Evolutionary conservation across 192 early-diverging fungal genomes (phyloP).

Genomic region (Thoreauomyces humboldtii): DNA sequence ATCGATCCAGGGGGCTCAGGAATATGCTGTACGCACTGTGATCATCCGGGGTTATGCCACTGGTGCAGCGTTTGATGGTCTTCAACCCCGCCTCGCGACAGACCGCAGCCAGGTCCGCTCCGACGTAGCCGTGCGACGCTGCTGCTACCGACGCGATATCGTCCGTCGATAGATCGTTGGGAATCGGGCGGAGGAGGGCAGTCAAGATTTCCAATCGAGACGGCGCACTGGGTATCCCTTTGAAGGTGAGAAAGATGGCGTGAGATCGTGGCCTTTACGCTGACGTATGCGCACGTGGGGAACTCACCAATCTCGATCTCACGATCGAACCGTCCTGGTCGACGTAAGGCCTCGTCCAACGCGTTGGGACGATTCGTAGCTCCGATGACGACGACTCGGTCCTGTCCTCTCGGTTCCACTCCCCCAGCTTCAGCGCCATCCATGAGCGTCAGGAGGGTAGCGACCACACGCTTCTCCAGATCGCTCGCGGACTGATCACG

Average conservation of each 20-base stretch:
- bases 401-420: not conserved
- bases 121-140: constrained; percentile 88
- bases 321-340: constrained; percentile 92
- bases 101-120: constrained; percentile 91
- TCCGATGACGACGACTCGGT: constrained; percentile 76
- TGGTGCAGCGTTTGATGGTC: constrained; percentile 70
- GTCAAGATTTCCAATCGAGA: constrained; percentile 73
- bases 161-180: constrained; percentile 58
- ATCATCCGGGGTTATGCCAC: too few species aligned
- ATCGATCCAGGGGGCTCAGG: too few species aligned
- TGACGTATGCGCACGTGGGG: not conserved
- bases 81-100: constrained; percentile 83
- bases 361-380: constrained; percentile 91
- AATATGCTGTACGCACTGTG: too few species aligned
- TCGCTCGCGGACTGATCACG: constrained; percentile 68
- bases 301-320: constrained; percentile 86
- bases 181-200: constrained; percentile 64
- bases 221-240: constrained; percentile 70
- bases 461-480: constrained; percentile 85
- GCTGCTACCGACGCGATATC: constrained; percentile 64
- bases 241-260: not conserved
- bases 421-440: constrained; percentile 60
- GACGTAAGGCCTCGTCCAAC: constrained; percentile 83
- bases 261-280: not conserved
- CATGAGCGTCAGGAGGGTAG: constrained; percentile 91